Evolutionary conservation across 2,329 filamentous ascomycete species (phyloP).

Genomic region (Sordariomycetes sp.): DNA sequence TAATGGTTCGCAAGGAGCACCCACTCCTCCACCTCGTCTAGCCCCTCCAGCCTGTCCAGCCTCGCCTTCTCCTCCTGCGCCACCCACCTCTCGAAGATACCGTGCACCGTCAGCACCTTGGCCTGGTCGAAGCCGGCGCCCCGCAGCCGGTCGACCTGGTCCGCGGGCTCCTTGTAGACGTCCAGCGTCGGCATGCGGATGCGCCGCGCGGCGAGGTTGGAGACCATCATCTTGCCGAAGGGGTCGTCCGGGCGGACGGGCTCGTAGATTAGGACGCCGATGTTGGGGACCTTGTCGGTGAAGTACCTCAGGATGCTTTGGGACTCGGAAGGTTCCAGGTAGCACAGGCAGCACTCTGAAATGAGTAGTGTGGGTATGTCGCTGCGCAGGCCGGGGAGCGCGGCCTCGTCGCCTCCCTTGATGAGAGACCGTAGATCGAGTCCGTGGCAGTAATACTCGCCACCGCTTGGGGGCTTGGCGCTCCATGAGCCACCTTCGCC

Average conservation of each 20-base stretch:
- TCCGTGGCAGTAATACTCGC: constrained; percentile 47
- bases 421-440: constrained; percentile 58
- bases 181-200: constrained; percentile 79
- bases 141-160: constrained; percentile 58
- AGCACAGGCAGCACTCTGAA: constrained; percentile 93
- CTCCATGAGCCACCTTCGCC: constrained; percentile 26
- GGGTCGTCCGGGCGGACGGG: constrained; percentile 74
- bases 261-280: constrained; percentile 72
- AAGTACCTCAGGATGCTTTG: constrained; percentile 56
- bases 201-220: constrained; percentile 71
- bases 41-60: constrained; percentile 68
- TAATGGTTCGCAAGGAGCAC: constrained; percentile 80
- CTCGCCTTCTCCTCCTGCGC: constrained; percentile 60
- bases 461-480: constrained; percentile 24
- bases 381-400: constrained; percentile 32
- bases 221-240: constrained; percentile 86
- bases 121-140: constrained; percentile 51
- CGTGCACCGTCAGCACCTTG: constrained; percentile 32
- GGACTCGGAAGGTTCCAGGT: constrained; percentile 59
- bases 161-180: constrained; percentile 54
- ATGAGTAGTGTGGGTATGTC: constrained; percentile 71
- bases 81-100: constrained; percentile 73
- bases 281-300: constrained; percentile 32
- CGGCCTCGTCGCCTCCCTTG: neutral
- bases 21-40: constrained; percentile 97